A percentile compares a stretch with the other conserved stretches of the same genome.
Conservation (phyloP, 352 stramenopile genomes). For the Aphanomyces stellatus region DNA sequence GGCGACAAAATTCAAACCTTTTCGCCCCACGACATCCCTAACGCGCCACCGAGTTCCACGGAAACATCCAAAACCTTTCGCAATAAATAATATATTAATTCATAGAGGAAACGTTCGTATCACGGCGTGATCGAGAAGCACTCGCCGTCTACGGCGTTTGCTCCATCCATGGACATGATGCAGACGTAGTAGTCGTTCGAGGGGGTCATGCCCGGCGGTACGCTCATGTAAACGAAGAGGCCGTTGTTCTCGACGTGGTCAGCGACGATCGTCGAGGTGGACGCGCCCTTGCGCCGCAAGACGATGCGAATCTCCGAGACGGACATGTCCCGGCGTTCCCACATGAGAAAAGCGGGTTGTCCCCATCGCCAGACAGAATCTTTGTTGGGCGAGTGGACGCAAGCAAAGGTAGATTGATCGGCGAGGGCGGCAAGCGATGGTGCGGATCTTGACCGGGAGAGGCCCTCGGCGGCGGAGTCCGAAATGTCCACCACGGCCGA, state of each 20-base stretch:
- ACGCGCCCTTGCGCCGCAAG: slow-evolving; percentile 5
- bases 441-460: neutral
- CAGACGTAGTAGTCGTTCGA: slow-evolving; percentile 11
- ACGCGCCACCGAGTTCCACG: too few relatives aligned
- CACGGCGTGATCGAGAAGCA: slow-evolving; percentile 2
- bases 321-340: slow-evolving; percentile 13
- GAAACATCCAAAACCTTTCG: neutral
- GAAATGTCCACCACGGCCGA: neutral
- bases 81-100: neutral
- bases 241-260: slow-evolving; percentile 21
- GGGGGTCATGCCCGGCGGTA: neutral
- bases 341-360: slow-evolving; percentile 14
- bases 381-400: neutral
- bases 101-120: neutral
- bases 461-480: neutral
- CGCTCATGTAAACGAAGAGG: slow-evolving; percentile 7
- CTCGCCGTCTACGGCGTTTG: slow-evolving; percentile 8
- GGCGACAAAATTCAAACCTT: too few relatives aligned
- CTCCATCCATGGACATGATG: slow-evolving; percentile 20
- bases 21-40: too few relatives aligned
- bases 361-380: slow-evolving; percentile 7
- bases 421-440: neutral
- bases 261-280: slow-evolving; percentile 8
- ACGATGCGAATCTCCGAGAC: slow-evolving; percentile 17
- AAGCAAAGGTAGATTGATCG: neutral